Percentiles rank a stretch among this genome's conserved stretches.
phyloP scores from a whole-genome alignment of 345 rosid species.

The Arabidopsis suecica region DNA sequence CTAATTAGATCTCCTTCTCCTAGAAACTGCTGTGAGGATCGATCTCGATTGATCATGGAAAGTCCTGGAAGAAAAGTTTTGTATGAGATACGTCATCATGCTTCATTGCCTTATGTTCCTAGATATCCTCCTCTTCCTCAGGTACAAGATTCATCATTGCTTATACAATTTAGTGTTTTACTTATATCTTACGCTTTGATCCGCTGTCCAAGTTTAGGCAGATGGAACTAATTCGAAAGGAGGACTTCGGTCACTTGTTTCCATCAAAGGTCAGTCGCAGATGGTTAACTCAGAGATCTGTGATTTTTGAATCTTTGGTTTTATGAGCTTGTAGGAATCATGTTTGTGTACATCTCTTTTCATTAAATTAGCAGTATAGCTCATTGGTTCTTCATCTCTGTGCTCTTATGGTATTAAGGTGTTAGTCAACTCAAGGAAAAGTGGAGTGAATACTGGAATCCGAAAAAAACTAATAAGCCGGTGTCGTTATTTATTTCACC shows the following conservation, averaged over 20 bases:
- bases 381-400: slow-evolving; percentile 6
- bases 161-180: neutral
- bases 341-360: slow-evolving; percentile 14
- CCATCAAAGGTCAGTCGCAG: slow-evolving; percentile 53
- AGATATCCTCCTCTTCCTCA: slow-evolving; percentile 79
- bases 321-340: slow-evolving; percentile 13
- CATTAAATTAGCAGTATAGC: slow-evolving; percentile 1
- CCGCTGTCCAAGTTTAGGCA: slow-evolving; percentile 48
- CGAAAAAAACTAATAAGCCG: slow-evolving; percentile 50
- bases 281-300: slow-evolving; percentile 23
- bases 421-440: slow-evolving; percentile 67
- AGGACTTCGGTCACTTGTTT: slow-evolving; percentile 59
- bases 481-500: slow-evolving; percentile 71
- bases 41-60: slow-evolving; percentile 46
- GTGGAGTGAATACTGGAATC: slow-evolving; percentile 61
- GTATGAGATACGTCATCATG: slow-evolving; percentile 74
- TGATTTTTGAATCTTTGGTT: slow-evolving; percentile 3
- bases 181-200: slow-evolving; percentile 13
- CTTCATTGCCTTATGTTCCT: slow-evolving; percentile 62
- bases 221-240: slow-evolving; percentile 52
- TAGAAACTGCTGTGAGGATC: neutral
- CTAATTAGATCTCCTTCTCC: slow-evolving; percentile 7
- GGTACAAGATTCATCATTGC: slow-evolving; percentile 47
- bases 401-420: slow-evolving; percentile 51
- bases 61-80: slow-evolving; percentile 50